These are phyloP conservation scores for Xylaria nigripes DNA, from an alignment of 495 filamentous ascomycete species.

Conservation along the genomic window DNA sequence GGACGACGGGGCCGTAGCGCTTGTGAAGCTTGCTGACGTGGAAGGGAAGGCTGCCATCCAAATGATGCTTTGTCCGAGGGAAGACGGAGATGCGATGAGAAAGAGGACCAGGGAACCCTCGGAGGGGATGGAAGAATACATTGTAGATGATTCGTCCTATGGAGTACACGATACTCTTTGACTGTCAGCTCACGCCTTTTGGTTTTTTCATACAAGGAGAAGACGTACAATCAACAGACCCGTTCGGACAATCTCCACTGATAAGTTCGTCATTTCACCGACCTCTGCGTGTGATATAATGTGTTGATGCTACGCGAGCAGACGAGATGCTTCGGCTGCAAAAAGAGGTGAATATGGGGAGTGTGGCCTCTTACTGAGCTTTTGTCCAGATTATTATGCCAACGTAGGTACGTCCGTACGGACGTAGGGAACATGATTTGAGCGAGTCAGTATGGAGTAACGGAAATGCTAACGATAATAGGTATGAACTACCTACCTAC, in stretches of 20 bases:
- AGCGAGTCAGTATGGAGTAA: no score
- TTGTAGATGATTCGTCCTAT: slow-evolving; percentile 25
- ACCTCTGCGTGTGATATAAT: neutral
- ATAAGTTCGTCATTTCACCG: neutral
- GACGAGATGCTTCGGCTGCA: no score
- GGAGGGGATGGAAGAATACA: slow-evolving; percentile 36
- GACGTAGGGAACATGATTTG: no score
- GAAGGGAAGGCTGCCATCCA: slow-evolving; percentile 21
- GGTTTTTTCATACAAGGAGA: neutral
- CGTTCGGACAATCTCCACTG: neutral
- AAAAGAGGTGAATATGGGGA: no score
- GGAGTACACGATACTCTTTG: slow-evolving; percentile 7
- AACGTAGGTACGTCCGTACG: no score
- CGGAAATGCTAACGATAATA: no score
- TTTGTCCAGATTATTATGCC: no score
- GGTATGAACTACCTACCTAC: no score
- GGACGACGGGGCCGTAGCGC: slow-evolving; percentile 41
- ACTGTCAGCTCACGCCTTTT: neutral
- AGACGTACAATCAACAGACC: neutral
- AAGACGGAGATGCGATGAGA: slow-evolving; percentile 21
- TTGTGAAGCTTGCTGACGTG: slow-evolving; percentile 33
- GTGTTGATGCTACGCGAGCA: neutral
- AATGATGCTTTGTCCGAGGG: slow-evolving; percentile 5
- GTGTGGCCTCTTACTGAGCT: no score
- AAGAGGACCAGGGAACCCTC: slow-evolving; percentile 36